Percentiles rank a stretch among this genome's conserved stretches.
phyloP scores from a whole-genome alignment of 169 alveolate species.

The Toxoplasma gondii region DNA sequence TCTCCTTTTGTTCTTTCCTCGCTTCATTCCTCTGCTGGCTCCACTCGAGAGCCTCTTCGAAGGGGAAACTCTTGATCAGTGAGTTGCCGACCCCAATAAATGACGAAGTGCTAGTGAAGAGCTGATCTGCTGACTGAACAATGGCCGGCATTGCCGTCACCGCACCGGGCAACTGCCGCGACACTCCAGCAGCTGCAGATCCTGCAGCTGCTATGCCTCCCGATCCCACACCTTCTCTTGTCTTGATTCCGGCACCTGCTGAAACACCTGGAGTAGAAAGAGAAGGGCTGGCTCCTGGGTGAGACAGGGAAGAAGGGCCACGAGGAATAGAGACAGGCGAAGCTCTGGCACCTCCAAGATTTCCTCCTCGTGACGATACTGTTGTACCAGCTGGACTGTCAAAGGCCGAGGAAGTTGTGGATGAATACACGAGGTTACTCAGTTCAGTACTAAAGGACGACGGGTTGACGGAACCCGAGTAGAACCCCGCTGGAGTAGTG shows the following conservation, averaged over 20 bases:
- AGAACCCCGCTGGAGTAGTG: background rate
- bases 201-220: background rate
- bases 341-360: background rate
- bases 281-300: background rate
- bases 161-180: conserved; percentile 15
- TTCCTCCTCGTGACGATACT: background rate
- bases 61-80: conserved; percentile 1
- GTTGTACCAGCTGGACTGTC: background rate
- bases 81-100: background rate
- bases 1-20: background rate
- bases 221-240: background rate
- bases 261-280: background rate
- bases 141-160: background rate
- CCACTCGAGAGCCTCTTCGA: conserved; percentile 23
- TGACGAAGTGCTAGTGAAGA: background rate
- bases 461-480: background rate
- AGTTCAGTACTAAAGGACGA: background rate
- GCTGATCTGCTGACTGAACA: conserved; percentile 25
- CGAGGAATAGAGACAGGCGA: background rate
- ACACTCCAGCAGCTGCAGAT: background rate
- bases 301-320: background rate
- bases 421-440: background rate
- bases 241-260: background rate
- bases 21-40: background rate
- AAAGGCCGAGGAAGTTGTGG: background rate